Evolutionary conservation across 768 basidiomycete genomes (phyloP).

Genomic region (Hericium coralloides): DNA sequence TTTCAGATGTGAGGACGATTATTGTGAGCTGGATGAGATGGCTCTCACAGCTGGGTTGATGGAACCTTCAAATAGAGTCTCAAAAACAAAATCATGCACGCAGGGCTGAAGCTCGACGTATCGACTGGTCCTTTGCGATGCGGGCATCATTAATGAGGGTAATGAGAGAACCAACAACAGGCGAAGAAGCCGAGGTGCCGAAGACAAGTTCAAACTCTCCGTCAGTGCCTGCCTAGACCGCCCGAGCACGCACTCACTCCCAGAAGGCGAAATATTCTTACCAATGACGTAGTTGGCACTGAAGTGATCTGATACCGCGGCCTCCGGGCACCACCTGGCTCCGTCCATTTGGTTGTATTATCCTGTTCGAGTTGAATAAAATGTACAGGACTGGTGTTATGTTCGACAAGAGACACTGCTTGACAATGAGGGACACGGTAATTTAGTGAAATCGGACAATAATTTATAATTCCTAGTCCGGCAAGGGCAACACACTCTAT

Average conservation of each 20-base stretch:
- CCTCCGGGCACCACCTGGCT: no score
- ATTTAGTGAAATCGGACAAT: no score
- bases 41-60: slow-evolving; percentile 62
- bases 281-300: slow-evolving; percentile 25
- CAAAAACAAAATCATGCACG: background rate
- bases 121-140: slow-evolving; percentile 27
- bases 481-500: no score
- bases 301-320: background rate
- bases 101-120: background rate
- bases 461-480: no score
- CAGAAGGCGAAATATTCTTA: background rate
- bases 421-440: no score
- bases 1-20: no score
- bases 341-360: no score
- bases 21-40: no score
- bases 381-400: no score
- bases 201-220: slow-evolving; percentile 23
- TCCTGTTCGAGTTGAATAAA: no score
- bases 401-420: no score
- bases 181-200: slow-evolving; percentile 30
- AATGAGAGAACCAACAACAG: slow-evolving; percentile 25
- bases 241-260: background rate
- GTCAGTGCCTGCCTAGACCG: slow-evolving; percentile 14
- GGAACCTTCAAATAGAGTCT: slow-evolving; percentile 13
- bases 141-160: slow-evolving; percentile 31